Base-by-base conservation (phyloP, 768 basidiomycete genomes). In the Boletus sp. region DNA sequence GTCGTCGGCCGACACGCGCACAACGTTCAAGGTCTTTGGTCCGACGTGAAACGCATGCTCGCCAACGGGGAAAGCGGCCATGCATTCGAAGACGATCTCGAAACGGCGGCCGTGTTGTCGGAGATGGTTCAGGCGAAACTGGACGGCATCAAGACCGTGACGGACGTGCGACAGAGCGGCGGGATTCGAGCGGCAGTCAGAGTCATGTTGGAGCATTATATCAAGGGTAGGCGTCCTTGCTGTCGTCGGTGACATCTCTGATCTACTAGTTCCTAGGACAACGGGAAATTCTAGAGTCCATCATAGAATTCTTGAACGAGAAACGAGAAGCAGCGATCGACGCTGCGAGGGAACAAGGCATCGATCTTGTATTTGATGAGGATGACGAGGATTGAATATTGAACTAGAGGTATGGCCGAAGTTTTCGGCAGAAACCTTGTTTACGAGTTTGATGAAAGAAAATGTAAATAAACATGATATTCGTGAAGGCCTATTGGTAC, bases 181-280 rank as follows among this genome's bases (percentile, higher is more conserved):
- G 50, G 18, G 4, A 65, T 84, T 42, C 77, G 90, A 39, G 75
- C 77, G 4, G 81, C 86, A 11, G 86, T 94, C 1, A 70, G 70
- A 36, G 50, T 61, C 49, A 94, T 94, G 90, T 75, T 89, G 49
- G 71, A 74, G 33, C 75, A 86, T 58, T 94, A 94, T 61, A 66
- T 90, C 8, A 76, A 84, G 73, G 88, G 88, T 85, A 52, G 52
- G 74, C 60, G 4, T 40, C 24, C 47, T 2, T 29, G 24, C 35
- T 4, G n/a, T 35, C 11, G n/a, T 29, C 17, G 3, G 10, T 1
- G 24, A 24, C 14, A 7, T 29, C 47, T 10, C 33, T 24, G 18
- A 12, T 44, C 18, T 48, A 8, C 28, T 18, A 45, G 17, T 35
- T 32, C 12, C 1, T 57, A 86, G 87, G 86, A 15, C 87, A 89